Evolutionary conservation across 352 stramenopile genomes (phyloP), one percentile per base, ranked within the genome.

Genomic region (Pythium phragmitis): DNA sequence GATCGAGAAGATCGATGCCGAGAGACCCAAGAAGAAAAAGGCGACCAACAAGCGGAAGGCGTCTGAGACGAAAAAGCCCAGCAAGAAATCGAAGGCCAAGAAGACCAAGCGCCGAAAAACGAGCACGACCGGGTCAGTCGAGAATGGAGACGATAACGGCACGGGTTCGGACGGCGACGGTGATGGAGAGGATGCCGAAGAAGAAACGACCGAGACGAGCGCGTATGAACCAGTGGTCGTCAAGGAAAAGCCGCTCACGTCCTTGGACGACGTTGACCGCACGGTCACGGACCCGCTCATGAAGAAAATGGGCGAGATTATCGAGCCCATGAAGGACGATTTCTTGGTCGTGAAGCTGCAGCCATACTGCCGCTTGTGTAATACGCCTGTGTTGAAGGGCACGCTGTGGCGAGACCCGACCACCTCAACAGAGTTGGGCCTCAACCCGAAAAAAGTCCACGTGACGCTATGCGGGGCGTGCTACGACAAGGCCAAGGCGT

Each of bases 321-420:
- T 96, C 34, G 81, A 94, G 65, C 88, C 86, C 1, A 96, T 96
- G 88, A 96, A 95, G 70, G 88, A 96, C 57, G 88, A 96, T 60
- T 96, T 96, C 50, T 53, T 96, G 17, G 88, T 96, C 42, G 85
- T 95, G 23, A 94, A 96, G 67, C 62, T 96, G 28, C 71, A 91
- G n/a, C 88, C 88, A 54, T 89, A 83, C 61, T 96, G 88, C 45
- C 79, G 78, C 11, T 69, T 91, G 16, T 96, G 88, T 69, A 93
- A 92, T 57, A 87, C 66, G 14, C 82, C 81, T 2, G 74, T 94
- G 37, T 55, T 91, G n/a, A 72, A 90, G 17, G 87, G 87, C 6
- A 74, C 69, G 23, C 60, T 85, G 21, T 94, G 84, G 85, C 77
- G 76, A 37, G 84, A 94, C 51, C 61, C 62, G 11, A 68, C 61